Conservation (phyloP, 2,329 filamentous ascomycete species). For the Fusarium pseudocircinatum region DNA sequence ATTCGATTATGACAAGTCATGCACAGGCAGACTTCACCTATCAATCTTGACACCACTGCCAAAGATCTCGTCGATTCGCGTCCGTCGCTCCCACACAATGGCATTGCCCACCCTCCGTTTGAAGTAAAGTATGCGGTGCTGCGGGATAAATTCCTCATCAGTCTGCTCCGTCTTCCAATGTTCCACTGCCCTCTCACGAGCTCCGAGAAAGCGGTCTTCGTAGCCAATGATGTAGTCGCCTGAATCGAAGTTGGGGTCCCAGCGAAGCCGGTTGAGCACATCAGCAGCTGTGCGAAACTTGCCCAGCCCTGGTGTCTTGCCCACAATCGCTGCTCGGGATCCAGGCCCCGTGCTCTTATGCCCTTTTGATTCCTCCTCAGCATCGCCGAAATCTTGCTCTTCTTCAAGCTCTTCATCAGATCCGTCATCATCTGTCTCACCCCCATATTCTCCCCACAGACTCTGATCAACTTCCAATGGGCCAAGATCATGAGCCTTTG, state of each 20-base stretch:
- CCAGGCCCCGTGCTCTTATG: constrained; percentile 13
- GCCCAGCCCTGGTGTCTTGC: constrained; percentile 47
- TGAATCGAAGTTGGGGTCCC: constrained; percentile 64
- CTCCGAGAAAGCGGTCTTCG: constrained; percentile 67
- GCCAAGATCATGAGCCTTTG: constrained; percentile 52
- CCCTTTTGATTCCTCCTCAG: not conserved
- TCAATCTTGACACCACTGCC: constrained; percentile 57
- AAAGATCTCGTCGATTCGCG: constrained; percentile 64
- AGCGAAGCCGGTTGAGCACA: constrained; percentile 67
- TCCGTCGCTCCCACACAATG: constrained; percentile 66
- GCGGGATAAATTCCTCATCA: constrained; percentile 73
- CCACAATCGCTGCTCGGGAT: constrained; percentile 25
- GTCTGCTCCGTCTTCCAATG: constrained; percentile 70
- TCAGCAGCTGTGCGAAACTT: constrained; percentile 67
- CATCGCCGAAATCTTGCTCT: constrained; percentile 42
- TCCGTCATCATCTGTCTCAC: constrained; percentile 51
- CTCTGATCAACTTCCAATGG: constrained; percentile 57
- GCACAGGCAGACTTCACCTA: not conserved
- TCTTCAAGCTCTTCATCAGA: constrained; percentile 55
- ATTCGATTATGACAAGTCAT: constrained; percentile 4
- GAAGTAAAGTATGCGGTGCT: constrained; percentile 71
- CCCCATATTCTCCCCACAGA: constrained; percentile 56
- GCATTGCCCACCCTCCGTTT: constrained; percentile 60
- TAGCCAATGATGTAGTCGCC: constrained; percentile 68
- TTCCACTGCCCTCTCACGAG: constrained; percentile 62